These are phyloP conservation scores for Nemania sp. DNA, from an alignment of 2,329 filamentous ascomycete species.

Conservation along the genomic window DNA sequence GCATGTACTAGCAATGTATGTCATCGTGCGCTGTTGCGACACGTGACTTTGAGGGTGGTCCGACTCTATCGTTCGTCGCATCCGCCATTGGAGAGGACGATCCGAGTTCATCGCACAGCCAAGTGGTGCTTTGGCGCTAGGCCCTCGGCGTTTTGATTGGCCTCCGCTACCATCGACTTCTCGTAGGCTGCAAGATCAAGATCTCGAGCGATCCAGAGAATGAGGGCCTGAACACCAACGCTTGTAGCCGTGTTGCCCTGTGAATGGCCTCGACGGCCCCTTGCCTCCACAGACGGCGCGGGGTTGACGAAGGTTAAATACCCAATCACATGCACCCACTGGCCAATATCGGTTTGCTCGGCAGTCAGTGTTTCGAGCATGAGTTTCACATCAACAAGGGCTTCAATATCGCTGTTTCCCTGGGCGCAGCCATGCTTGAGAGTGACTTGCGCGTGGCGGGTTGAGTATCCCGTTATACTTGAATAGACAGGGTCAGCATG, in stretches of 20 bases:
- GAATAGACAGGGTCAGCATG: constrained; percentile 15
- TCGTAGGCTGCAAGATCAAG: constrained; percentile 27
- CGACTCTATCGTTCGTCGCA: not conserved
- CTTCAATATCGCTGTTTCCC: constrained; percentile 48
- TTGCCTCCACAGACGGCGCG: not conserved
- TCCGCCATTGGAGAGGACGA: constrained; percentile 2
- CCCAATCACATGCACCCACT: constrained; percentile 88
- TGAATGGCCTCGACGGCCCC: not conserved
- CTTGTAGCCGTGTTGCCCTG: constrained; percentile 28
- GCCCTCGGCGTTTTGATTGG: constrained; percentile 2
- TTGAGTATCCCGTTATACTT: constrained; percentile 57
- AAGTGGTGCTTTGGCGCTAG: not conserved
- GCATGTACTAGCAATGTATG: constrained; percentile 3
- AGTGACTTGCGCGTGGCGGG: constrained; percentile 61
- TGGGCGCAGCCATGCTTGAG: constrained; percentile 69
- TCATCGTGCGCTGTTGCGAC: constrained; percentile 8
- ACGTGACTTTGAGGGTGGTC: constrained; percentile 10
- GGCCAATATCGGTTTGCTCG: constrained; percentile 69
- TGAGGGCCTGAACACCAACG: constrained; percentile 56
- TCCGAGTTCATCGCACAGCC: constrained; percentile 1
- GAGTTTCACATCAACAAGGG: constrained; percentile 71
- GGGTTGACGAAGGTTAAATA: constrained; percentile 58
- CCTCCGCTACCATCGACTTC: constrained; percentile 19
- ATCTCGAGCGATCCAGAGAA: constrained; percentile 26
- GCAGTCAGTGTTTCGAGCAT: constrained; percentile 67